These are phyloP conservation scores for Metschnikowia chrysomelidarum DNA, from an alignment of 805 yeast species.

Conservation along the genomic window DNA sequence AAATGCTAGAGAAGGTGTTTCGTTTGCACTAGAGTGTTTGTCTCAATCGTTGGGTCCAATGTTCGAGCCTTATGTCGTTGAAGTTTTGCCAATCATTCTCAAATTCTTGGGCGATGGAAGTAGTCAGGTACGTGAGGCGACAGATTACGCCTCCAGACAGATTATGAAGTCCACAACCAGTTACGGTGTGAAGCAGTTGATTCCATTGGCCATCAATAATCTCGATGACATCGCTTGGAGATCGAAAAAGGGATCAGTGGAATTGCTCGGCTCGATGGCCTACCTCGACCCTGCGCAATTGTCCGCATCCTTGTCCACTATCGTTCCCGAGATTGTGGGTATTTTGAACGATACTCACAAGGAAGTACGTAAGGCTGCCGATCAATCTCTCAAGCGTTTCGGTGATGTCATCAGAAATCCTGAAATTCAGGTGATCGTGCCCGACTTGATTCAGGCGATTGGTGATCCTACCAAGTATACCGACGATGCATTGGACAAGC, in stretches of 20 bases:
- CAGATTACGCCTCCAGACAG: conserved; percentile 79
- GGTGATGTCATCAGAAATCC: conserved; percentile 98
- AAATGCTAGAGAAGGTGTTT: conserved; percentile 79
- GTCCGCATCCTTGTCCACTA: conserved; percentile 81
- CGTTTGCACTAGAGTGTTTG: conserved; percentile 79
- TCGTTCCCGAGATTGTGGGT: conserved; percentile 95
- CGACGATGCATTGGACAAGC: conserved; percentile 79
- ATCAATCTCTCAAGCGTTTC: conserved; percentile 78
- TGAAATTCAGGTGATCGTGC: conserved; percentile 90
- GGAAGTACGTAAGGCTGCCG: conserved; percentile 96
- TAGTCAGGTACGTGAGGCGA: conserved; percentile 85
- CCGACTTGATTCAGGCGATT: conserved; percentile 82
- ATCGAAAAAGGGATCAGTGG: conserved; percentile 95
- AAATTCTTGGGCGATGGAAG: conserved; percentile 81
- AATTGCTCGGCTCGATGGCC: conserved; percentile 95
- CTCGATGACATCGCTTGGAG: conserved; percentile 93
- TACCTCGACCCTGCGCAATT: conserved; percentile 92
- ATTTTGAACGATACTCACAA: conserved; percentile 94
- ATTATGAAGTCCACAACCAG: conserved; percentile 92
- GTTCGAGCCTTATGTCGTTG: conserved; percentile 94
- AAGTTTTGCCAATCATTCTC: conserved; percentile 77
- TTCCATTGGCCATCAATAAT: conserved; percentile 85
- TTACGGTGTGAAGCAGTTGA: conserved; percentile 84
- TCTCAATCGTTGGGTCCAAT: conserved; percentile 70
- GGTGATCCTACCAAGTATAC: conserved; percentile 94